Percentiles rank a stretch among this genome's conserved stretches.
phyloP scores from a whole-genome alignment of 1,284 basidiomycete genomes.

The Fistulina hepatica region DNA sequence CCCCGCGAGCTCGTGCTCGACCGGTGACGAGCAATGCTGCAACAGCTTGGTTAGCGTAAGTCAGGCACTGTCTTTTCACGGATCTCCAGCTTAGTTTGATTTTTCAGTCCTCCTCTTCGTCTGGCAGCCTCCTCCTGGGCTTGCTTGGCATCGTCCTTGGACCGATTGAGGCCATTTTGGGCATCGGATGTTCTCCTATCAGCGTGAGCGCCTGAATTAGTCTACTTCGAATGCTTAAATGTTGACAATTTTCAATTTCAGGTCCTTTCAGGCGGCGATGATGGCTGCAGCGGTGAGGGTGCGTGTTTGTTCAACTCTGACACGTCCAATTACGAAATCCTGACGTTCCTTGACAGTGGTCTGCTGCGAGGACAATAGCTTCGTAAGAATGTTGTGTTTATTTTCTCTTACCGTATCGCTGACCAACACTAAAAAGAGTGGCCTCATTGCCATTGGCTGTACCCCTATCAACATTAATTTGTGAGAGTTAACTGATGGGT shows the following conservation, averaged over 20 bases:
- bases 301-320: too few species aligned
- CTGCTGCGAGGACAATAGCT: constrained; percentile 6
- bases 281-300: too few species aligned
- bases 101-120: background rate
- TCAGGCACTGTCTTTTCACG: background rate
- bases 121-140: background rate
- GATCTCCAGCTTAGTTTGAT: background rate
- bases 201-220: background rate
- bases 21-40: background rate
- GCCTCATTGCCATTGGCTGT: constrained; percentile 5
- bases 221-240: background rate
- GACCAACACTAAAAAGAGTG: background rate
- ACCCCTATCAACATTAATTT: constrained; percentile 4
- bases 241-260: background rate
- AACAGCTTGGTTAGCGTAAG: background rate
- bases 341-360: background rate
- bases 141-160: constrained; percentile 3
- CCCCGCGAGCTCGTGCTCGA: constrained; percentile 1
- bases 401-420: background rate
- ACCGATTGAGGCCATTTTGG: background rate
- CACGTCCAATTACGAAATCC: too few species aligned
- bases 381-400: background rate
- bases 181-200: background rate
- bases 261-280: background rate
- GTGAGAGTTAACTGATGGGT: too few species aligned